A percentile compares a stretch with the other conserved stretches of the same genome.
These are phyloP conservation scores for Starmera amethionina DNA, from an alignment of 805 yeast species.

Conservation along the genomic window DNA sequence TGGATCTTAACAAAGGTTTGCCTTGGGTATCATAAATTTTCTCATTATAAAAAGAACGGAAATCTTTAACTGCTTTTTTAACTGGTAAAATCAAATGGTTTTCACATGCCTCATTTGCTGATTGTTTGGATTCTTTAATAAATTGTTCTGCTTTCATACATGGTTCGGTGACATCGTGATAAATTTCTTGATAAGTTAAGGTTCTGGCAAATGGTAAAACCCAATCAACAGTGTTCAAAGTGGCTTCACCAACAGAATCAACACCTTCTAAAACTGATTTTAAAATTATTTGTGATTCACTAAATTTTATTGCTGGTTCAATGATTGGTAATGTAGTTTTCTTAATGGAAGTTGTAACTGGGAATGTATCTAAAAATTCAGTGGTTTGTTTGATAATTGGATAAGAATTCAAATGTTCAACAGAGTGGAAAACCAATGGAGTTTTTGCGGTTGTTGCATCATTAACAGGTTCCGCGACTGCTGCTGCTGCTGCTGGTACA, in stretches of 20 bases:
- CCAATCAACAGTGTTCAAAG: conserved; percentile 49
- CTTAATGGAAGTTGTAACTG: conserved; percentile 26
- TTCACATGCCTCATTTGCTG: conserved; percentile 22
- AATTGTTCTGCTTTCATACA: conserved; percentile 33
- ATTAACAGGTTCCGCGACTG: not conserved
- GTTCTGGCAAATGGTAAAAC: conserved; percentile 51
- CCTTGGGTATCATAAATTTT: conserved; percentile 49
- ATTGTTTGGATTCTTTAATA: conserved; percentile 25
- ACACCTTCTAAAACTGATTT: conserved; percentile 35
- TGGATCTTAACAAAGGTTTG: conserved; percentile 51
- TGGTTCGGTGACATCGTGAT: conserved; percentile 43
- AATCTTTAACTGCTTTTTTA: conserved; percentile 33
- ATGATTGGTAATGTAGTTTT: conserved; percentile 22
- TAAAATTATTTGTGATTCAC: conserved; percentile 23
- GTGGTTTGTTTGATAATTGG: conserved; percentile 37
- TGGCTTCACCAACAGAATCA: conserved; percentile 45
- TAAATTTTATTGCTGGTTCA: conserved; percentile 19
- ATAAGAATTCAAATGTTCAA: conserved; percentile 34
- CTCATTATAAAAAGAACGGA: conserved; percentile 41
- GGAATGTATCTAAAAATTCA: conserved; percentile 23
- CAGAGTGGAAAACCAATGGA: conserved; percentile 15
- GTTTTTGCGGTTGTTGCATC: conserved; percentile 3
- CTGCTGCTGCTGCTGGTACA: not conserved
- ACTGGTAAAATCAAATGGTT: conserved; percentile 36
- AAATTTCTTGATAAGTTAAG: conserved; percentile 37